These are phyloP conservation scores for Acanthamoeba lugdunensis DNA, from an alignment of 208 protist genomes.

Conservation along the genomic window DNA sequence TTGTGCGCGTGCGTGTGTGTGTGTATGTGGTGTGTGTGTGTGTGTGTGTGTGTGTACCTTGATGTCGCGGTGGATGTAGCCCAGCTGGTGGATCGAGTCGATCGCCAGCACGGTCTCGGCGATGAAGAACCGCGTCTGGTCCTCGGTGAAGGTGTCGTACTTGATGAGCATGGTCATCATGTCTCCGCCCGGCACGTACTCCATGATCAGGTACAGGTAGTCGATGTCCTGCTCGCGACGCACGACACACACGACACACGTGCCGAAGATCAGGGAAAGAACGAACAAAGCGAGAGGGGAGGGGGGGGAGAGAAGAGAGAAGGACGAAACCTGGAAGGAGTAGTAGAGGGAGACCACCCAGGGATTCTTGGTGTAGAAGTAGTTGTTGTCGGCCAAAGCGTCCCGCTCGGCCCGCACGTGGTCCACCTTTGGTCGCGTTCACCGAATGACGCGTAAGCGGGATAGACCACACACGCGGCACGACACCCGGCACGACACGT, in stretches of 20 bases:
- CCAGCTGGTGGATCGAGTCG: conserved; percentile 91
- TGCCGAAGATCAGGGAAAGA: not conserved
- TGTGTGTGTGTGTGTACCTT: conserved; percentile 84
- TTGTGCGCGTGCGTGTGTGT: not conserved
- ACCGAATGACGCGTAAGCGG: not conserved
- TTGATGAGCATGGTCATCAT: conserved; percentile 95
- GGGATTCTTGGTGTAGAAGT: conserved; percentile 76
- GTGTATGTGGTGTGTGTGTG: conserved; percentile 80
- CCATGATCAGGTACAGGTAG: conserved; percentile 94
- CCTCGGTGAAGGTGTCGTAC: conserved; percentile 91
- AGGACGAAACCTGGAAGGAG: conserved; percentile 86
- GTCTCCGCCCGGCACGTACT: conserved; percentile 94
- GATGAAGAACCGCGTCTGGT: conserved; percentile 82
- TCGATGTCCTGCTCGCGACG: conserved; percentile 85
- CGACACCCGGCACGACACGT: too few species aligned
- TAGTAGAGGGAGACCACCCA: conserved; percentile 93
- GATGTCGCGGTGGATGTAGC: conserved; percentile 92
- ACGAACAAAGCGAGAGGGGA: not conserved
- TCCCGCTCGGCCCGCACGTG: conserved; percentile 93
- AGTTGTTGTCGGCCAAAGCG: conserved; percentile 76
- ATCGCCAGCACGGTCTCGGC: conserved; percentile 92
- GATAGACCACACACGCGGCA: too few species aligned
- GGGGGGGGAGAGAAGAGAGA: too few species aligned
- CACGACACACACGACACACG: not conserved
- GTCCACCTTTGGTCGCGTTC: conserved; percentile 74